These are phyloP conservation scores for Zostera marina DNA, from an alignment of 116 monocot species.

Conservation along the genomic window DNA sequence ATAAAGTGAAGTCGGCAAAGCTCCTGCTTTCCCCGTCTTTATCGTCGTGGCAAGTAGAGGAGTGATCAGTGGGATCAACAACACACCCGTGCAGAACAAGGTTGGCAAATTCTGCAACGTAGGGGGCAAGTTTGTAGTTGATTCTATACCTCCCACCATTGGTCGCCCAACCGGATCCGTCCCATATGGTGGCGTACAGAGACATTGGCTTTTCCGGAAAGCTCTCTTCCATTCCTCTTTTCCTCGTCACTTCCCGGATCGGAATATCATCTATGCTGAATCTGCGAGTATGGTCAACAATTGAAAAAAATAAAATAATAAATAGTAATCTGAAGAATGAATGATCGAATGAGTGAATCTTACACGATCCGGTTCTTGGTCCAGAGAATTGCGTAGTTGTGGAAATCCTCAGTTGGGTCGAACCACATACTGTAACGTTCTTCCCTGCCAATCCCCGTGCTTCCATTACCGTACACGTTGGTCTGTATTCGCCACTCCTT, in stretches of 20 bases:
- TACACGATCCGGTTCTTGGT: constrained; percentile 12
- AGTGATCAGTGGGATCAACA: not conserved
- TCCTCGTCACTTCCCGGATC: constrained; percentile 32
- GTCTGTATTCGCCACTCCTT: constrained; percentile 24
- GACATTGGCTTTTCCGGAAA: constrained; percentile 65
- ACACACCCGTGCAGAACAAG: constrained; percentile 40
- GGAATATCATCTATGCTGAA: constrained; percentile 59
- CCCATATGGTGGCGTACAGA: constrained; percentile 68
- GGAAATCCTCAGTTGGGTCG: constrained; percentile 18
- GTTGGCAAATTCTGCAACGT: constrained; percentile 38
- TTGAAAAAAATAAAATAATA: not conserved
- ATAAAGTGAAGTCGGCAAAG: not conserved
- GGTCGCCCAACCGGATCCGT: constrained; percentile 67
- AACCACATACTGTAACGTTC: constrained; percentile 18
- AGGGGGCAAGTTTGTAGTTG: constrained; percentile 53
- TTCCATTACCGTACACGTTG: constrained; percentile 23
- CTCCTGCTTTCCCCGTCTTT: not conserved
- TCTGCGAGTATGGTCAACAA: constrained; percentile 16
- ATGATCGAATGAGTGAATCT: not conserved
- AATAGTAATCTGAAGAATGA: not conserved
- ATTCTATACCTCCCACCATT: constrained; percentile 39
- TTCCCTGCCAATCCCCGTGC: constrained; percentile 18
- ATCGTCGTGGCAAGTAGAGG: not conserved
- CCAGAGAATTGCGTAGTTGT: constrained; percentile 24
- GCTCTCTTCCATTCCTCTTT: constrained; percentile 32